phyloP scores from a whole-genome alignment of 169 alveolate genomes.

The Cystoisospora suis region DNA sequence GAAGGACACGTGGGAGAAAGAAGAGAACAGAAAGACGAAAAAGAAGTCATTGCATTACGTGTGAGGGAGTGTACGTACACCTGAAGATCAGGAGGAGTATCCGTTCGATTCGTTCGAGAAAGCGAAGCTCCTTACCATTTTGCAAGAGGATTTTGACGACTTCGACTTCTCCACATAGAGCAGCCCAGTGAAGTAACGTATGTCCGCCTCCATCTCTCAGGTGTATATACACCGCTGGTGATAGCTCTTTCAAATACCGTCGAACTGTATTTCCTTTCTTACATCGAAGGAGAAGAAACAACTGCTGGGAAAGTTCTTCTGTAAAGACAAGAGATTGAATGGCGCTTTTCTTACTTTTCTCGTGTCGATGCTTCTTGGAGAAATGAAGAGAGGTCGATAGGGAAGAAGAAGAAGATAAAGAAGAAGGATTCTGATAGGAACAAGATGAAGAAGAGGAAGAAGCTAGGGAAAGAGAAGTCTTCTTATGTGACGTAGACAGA shows the following conservation, averaged over 20 bases:
- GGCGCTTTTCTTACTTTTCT: too few relatives aligned
- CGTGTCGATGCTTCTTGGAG: too few relatives aligned
- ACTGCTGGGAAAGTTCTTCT: not conserved
- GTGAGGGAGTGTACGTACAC: not conserved
- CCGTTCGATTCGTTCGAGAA: not conserved
- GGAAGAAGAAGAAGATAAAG: too few relatives aligned
- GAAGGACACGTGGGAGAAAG: not conserved
- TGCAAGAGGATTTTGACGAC: constrained; percentile 12
- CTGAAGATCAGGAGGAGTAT: not conserved
- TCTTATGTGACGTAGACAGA: too few relatives aligned
- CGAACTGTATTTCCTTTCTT: not conserved
- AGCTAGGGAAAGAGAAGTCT: too few relatives aligned
- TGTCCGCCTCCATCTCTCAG: constrained; percentile 40
- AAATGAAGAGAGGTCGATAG: not conserved
- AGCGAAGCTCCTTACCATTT: not conserved
- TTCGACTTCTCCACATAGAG: constrained; percentile 24
- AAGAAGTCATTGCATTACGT: not conserved
- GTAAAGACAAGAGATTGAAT: too few relatives aligned
- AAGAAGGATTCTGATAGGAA: too few relatives aligned
- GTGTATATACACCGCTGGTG: not conserved
- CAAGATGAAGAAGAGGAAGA: too few relatives aligned
- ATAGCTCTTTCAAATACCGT: not conserved
- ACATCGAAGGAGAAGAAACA: constrained; percentile 46
- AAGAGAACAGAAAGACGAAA: not conserved
- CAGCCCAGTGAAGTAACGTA: constrained; percentile 60